phyloP scores from a whole-genome alignment of 116 monocot species.

The Dioscorea cayenensis region DNA sequence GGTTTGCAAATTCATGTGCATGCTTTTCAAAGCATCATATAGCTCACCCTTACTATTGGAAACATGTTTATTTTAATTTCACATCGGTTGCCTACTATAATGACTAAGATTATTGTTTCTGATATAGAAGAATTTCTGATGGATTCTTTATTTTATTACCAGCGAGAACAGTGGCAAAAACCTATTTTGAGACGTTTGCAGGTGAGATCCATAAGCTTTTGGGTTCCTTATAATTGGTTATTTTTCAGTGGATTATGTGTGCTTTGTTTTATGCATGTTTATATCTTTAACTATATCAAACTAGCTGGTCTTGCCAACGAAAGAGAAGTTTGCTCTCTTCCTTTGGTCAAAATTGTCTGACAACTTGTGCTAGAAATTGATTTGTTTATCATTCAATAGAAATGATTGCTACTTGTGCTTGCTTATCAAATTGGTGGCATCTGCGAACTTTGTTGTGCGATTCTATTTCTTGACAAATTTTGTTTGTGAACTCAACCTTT shows the following conservation, averaged over 20 bases:
- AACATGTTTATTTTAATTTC: neutral
- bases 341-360: neutral
- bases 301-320: neutral
- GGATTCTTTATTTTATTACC: constrained; percentile 34
- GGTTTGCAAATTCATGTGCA: neutral
- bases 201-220: constrained; percentile 31
- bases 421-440: neutral
- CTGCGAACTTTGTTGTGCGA: neutral
- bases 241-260: neutral
- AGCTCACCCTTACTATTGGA: neutral
- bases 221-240: neutral
- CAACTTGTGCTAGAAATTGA: neutral
- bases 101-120: constrained; percentile 6
- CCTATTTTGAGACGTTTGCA: constrained; percentile 90
- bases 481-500: neutral
- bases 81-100: neutral
- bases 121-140: constrained; percentile 18
- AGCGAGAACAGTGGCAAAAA: constrained; percentile 89
- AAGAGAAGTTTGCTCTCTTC: neutral
- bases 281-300: no score
- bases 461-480: neutral
- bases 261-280: neutral
- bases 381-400: neutral
- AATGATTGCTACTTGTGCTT: neutral
- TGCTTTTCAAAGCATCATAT: neutral